Percentiles rank a stretch among this genome's conserved stretches.
Conservation (phyloP, 306 rosid genomes). For the Dalbergia cochinchinensis region DNA sequence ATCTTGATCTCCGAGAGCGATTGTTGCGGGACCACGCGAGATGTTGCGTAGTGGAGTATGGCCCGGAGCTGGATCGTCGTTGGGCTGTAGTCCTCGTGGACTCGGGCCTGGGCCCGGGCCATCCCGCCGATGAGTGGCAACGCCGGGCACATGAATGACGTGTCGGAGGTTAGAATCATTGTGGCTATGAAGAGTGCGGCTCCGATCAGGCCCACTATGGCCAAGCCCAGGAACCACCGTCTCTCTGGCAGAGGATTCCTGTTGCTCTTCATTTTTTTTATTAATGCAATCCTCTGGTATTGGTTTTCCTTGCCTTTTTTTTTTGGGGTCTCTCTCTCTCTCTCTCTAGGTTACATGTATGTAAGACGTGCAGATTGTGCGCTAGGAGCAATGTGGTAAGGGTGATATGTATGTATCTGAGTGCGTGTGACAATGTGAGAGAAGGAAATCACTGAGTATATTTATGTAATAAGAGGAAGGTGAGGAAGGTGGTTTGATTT, state of each 20-base stretch:
- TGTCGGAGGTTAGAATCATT: constrained; percentile 44
- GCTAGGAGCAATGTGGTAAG: not conserved
- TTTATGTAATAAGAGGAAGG: constrained; percentile 9
- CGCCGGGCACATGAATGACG: constrained; percentile 49
- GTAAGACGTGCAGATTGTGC: not conserved
- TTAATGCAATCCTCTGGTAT: too few relatives aligned
- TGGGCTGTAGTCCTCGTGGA: constrained; percentile 24
- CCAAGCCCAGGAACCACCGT: constrained; percentile 54
- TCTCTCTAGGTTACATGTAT: not conserved
- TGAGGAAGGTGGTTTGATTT: constrained; percentile 49
- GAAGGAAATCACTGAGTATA: not conserved
- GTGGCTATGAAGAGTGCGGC: constrained; percentile 54
- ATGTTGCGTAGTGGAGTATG: constrained; percentile 90
- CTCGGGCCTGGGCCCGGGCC: not conserved
- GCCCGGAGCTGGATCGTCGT: constrained; percentile 64
- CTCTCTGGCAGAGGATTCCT: constrained; percentile 44
- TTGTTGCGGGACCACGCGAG: constrained; percentile 75
- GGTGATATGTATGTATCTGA: not conserved
- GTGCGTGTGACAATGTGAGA: not conserved
- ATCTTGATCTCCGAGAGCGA: constrained; percentile 69
- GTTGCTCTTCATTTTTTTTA: constrained; percentile 49
- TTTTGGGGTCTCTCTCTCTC: not conserved
- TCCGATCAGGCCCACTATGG: constrained; percentile 59
- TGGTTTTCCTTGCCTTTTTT: too few relatives aligned
- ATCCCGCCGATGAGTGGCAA: not conserved